These are phyloP conservation scores for Lophiotrema nucula DNA, from an alignment of 495 filamentous ascomycete species.

Conservation along the genomic window DNA sequence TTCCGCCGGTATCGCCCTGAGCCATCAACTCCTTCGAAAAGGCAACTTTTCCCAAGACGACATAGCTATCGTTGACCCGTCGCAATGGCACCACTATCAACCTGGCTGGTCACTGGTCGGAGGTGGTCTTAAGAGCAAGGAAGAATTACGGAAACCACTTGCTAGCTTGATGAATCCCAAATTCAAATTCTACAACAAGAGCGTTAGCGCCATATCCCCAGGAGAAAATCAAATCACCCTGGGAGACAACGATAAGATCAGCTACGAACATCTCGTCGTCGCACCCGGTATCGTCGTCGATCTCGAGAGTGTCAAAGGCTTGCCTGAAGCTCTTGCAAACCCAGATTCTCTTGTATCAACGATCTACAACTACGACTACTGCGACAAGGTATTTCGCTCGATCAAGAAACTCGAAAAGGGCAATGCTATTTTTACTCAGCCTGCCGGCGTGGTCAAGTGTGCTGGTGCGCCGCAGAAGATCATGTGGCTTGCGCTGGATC, in stretches of 20 bases:
- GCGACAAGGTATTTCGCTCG: conserved; percentile 57
- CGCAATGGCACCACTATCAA: conserved; percentile 67
- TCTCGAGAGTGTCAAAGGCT: conserved; percentile 55
- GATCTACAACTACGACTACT: conserved; percentile 62
- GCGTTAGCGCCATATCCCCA: conserved; percentile 54
- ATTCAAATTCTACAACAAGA: conserved; percentile 59
- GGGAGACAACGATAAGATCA: conserved; percentile 55
- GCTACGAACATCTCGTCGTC: conserved; percentile 65
- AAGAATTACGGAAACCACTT: conserved; percentile 54
- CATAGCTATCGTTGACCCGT: conserved; percentile 65
- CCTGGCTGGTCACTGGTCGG: conserved; percentile 71
- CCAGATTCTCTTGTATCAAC: conserved; percentile 58
- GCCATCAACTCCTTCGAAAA: conserved; percentile 60
- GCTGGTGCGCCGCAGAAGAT: conserved; percentile 69
- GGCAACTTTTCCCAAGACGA: conserved; percentile 58
- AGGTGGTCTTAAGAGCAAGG: conserved; percentile 59
- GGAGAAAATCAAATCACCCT: conserved; percentile 60
- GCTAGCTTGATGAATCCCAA: conserved; percentile 56
- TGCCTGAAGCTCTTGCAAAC: conserved; percentile 59
- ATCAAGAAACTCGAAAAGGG: conserved; percentile 57
- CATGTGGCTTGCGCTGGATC: conserved; percentile 68
- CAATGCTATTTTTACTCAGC: conserved; percentile 67
- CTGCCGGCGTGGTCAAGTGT: conserved; percentile 64
- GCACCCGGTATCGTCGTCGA: conserved; percentile 61
- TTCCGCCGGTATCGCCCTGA: conserved; percentile 59